Evolutionary conservation across 2,329 filamentous ascomycete genomes (phyloP).

Genomic region (Cladosporium halotolerans): DNA sequence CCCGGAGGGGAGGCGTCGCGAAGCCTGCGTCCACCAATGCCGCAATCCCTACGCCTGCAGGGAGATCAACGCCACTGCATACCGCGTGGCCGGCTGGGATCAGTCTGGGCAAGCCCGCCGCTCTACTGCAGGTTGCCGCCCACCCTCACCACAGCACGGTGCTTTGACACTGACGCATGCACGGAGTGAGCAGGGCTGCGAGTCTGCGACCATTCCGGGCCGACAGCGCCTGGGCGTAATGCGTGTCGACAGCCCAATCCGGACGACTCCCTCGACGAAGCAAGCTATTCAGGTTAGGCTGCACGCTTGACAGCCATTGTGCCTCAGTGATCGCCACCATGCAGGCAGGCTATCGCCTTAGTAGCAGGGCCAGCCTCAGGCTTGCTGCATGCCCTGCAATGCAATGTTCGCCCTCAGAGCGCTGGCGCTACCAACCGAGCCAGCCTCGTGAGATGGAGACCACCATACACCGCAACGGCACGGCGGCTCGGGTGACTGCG

Average conservation of each 20-base stretch:
- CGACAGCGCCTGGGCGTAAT: constrained; percentile 3
- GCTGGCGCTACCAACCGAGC: no score
- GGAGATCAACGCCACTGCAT: constrained; percentile 8
- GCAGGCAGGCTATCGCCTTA: background rate
- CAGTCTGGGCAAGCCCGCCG: constrained; percentile 2
- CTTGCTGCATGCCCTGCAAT: no score
- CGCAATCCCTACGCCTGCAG: constrained; percentile 10
- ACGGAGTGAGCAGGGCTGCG: constrained; percentile 3
- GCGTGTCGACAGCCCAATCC: constrained; percentile 1
- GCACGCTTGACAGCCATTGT: constrained; percentile 6
- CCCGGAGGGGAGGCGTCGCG: background rate
- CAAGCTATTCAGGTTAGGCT: constrained; percentile 2
- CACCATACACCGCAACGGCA: no score
- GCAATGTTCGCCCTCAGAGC: no score
- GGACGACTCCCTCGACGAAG: background rate
- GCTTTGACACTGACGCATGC: background rate
- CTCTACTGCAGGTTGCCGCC: constrained; percentile 9
- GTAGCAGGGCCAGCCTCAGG: no score
- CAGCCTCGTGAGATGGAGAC: no score
- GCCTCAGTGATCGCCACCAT: background rate
- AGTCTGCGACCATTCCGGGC: constrained; percentile 1
- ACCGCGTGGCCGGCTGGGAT: constrained; percentile 9
- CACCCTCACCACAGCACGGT: constrained; percentile 1
- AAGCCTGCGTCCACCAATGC: background rate
- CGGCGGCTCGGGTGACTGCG: no score